Evolutionary conservation across 2,329 filamentous ascomycete genomes (phyloP).

Genomic region (Fusarium falciforme): DNA sequence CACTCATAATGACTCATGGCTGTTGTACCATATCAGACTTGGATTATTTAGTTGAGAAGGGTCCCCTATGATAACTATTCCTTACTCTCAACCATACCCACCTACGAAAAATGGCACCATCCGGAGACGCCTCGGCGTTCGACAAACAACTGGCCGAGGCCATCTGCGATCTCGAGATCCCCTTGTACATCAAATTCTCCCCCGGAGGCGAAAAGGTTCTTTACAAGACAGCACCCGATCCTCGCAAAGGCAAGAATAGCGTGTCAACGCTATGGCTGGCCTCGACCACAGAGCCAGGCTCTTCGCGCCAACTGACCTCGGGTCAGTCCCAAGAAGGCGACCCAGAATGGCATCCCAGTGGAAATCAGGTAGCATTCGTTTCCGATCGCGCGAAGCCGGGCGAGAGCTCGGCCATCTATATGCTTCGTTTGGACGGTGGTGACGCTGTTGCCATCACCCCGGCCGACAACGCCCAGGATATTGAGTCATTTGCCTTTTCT

Average conservation of each 20-base stretch:
- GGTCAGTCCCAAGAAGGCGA: neutral
- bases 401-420: conserved; percentile 43
- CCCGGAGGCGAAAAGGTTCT: conserved; percentile 10
- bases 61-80: neutral
- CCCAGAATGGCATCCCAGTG: conserved; percentile 19
- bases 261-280: conserved; percentile 34
- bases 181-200: conserved; percentile 11
- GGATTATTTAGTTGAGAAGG: neutral
- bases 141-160: conserved; percentile 17
- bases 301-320: conserved; percentile 10
- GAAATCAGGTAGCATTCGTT: conserved; percentile 11
- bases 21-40: neutral
- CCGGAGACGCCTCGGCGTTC: neutral
- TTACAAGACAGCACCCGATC: conserved; percentile 6
- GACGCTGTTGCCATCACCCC: conserved; percentile 28
- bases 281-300: conserved; percentile 12
- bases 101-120: conserved; percentile 9
- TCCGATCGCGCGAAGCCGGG: conserved; percentile 40
- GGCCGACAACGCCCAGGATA: conserved; percentile 20
- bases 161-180: conserved; percentile 28
- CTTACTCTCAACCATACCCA: neutral
- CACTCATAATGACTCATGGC: neutral
- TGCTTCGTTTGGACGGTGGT: conserved; percentile 31
- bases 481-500: conserved; percentile 22
- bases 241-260: conserved; percentile 15